phyloP scores from a whole-genome alignment of 106 monocot species.

The Allium sativum region DNA sequence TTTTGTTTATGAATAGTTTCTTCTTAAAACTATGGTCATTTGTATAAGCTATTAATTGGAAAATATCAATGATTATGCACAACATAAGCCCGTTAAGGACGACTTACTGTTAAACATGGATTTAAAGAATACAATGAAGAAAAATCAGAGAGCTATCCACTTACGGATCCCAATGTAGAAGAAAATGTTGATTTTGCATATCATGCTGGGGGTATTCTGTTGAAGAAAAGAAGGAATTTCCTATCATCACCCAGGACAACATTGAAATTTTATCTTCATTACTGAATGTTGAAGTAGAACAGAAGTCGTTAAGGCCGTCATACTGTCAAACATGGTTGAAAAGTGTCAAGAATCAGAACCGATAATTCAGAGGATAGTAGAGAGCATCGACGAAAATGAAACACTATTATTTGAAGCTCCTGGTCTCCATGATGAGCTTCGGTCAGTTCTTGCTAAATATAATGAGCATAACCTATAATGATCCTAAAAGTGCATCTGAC shows the following conservation, averaged over 20 bases:
- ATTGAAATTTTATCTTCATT: constrained; percentile 45
- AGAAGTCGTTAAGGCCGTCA: constrained; percentile 50
- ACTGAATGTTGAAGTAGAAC: constrained; percentile 23
- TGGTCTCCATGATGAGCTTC: constrained; percentile 51
- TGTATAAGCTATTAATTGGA: too few relatives aligned
- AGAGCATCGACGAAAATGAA: constrained; percentile 46
- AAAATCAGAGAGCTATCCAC: constrained; percentile 32
- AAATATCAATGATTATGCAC: too few relatives aligned
- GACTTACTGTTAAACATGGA: too few relatives aligned
- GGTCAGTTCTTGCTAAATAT: constrained; percentile 35
- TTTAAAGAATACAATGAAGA: constrained; percentile 7
- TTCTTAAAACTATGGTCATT: too few relatives aligned
- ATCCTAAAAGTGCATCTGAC: too few relatives aligned
- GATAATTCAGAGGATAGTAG: constrained; percentile 52
- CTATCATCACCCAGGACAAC: constrained; percentile 40
- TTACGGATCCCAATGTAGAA: constrained; percentile 7
- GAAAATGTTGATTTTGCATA: constrained; percentile 11
- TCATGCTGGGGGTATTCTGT: constrained; percentile 22
- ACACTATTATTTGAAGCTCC: constrained; percentile 51
- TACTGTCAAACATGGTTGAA: constrained; percentile 33
- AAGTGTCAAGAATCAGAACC: constrained; percentile 50
- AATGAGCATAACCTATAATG: constrained; percentile 14
- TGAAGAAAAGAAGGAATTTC: constrained; percentile 63
- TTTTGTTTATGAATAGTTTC: too few relatives aligned
- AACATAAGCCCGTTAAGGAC: too few relatives aligned